Percentiles rank a stretch among this genome's conserved stretches.
phyloP scores from a whole-genome alignment of 169 alveolate genomes.

The Plasmodium sp. region DNA sequence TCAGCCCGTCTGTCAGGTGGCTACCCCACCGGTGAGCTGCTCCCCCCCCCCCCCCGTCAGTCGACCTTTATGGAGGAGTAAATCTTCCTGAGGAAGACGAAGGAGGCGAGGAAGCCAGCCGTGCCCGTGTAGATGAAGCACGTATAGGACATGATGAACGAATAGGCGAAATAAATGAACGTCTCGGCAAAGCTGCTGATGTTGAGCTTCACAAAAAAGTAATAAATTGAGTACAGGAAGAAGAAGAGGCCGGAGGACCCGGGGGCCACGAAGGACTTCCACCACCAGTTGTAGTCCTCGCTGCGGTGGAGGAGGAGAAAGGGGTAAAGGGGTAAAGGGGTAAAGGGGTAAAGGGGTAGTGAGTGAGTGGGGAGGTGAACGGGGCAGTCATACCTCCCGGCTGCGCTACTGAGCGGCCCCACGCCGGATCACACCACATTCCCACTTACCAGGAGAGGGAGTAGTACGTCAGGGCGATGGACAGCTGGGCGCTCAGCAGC shows the following conservation, averaged over 20 bases:
- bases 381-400: background rate
- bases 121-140: constrained; percentile 87
- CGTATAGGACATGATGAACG: constrained; percentile 80
- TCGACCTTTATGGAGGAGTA: constrained; percentile 86
- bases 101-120: constrained; percentile 85
- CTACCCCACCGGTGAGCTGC: too few relatives aligned
- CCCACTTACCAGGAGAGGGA: constrained; percentile 74
- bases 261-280: constrained; percentile 85
- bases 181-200: constrained; percentile 84
- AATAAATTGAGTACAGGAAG: constrained; percentile 82
- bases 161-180: constrained; percentile 87
- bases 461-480: constrained; percentile 79
- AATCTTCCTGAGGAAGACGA: constrained; percentile 83
- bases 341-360: background rate
- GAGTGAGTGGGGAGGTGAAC: background rate
- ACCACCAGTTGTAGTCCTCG: constrained; percentile 91
- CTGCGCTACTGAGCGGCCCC: background rate
- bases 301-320: background rate
- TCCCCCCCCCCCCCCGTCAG: background rate
- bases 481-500: constrained; percentile 80
- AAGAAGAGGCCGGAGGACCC: constrained; percentile 85
- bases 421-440: background rate
- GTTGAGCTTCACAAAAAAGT: constrained; percentile 75
- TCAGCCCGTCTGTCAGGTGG: too few relatives aligned
- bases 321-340: too few relatives aligned